Evolutionary conservation across 2,329 filamentous ascomycete species (phyloP).

Genomic region (Talaromyces sp.): DNA sequence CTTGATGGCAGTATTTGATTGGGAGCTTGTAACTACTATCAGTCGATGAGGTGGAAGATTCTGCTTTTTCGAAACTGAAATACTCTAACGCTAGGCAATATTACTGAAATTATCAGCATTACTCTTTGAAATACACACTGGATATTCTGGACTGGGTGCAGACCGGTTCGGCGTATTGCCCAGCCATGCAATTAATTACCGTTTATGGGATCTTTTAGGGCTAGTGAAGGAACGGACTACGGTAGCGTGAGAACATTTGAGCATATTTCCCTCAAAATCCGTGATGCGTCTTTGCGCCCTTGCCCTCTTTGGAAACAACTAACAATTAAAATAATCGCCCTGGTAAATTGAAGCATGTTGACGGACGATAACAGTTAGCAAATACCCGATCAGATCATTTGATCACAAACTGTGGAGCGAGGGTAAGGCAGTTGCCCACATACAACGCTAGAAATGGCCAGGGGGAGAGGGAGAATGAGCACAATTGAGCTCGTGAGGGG

Average conservation of each 20-base stretch:
- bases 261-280: background rate
- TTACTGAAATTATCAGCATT: no score
- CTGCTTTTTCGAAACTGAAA: background rate
- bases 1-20: background rate
- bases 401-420: background rate
- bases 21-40: background rate
- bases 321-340: background rate
- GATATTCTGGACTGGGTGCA: background rate
- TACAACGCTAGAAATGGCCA: background rate
- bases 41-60: background rate
- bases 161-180: background rate
- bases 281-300: background rate
- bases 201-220: background rate
- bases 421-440: background rate
- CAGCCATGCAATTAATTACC: background rate
- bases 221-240: background rate
- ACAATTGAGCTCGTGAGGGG: background rate
- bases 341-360: background rate
- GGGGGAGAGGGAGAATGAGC: background rate
- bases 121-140: background rate
- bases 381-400: background rate
- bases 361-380: background rate
- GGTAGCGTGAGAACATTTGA: conserved; percentile 8
- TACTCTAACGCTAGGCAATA: background rate
- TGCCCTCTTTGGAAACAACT: background rate